phyloP scores from a whole-genome alignment of 2,329 filamentous ascomycete species.

The Fusarium sp. region DNA sequence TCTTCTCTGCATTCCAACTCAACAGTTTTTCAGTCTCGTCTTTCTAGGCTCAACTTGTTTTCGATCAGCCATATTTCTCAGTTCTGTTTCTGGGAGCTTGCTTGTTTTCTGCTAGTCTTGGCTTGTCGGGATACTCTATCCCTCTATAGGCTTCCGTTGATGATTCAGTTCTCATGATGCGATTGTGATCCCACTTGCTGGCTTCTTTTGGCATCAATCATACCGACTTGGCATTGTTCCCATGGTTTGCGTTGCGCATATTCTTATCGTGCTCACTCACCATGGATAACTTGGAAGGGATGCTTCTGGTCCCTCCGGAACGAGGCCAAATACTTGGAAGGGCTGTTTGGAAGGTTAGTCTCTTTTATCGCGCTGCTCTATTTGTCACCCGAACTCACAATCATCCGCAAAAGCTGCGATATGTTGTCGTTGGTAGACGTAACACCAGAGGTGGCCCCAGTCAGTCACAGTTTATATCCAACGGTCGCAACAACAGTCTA shows the following conservation, averaged over 20 bases:
- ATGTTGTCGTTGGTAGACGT: slow-evolving; percentile 62
- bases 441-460: slow-evolving; percentile 44
- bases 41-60: not conserved
- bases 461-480: slow-evolving; percentile 52
- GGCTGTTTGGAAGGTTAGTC: slow-evolving; percentile 61
- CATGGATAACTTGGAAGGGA: slow-evolving; percentile 56
- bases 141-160: slow-evolving; percentile 10
- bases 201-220: not conserved
- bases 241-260: not conserved
- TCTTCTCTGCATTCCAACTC: slow-evolving; percentile 19
- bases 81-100: not conserved
- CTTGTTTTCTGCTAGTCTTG: not conserved
- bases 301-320: slow-evolving; percentile 61
- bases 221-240: not conserved
- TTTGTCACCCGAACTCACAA: slow-evolving; percentile 14
- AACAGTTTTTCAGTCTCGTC: slow-evolving; percentile 10
- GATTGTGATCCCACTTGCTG: slow-evolving; percentile 29
- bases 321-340: slow-evolving; percentile 60
- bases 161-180: slow-evolving; percentile 38
- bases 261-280: slow-evolving; percentile 11
- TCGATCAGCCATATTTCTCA: not conserved
- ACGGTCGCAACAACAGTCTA: slow-evolving; percentile 50
- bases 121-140: not conserved
- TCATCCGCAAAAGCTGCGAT: slow-evolving; percentile 59
- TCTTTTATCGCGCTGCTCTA: not conserved